Evolutionary conservation across 129 eudicot species (phyloP).

Genomic region (Centrapalus pauciflorus): DNA sequence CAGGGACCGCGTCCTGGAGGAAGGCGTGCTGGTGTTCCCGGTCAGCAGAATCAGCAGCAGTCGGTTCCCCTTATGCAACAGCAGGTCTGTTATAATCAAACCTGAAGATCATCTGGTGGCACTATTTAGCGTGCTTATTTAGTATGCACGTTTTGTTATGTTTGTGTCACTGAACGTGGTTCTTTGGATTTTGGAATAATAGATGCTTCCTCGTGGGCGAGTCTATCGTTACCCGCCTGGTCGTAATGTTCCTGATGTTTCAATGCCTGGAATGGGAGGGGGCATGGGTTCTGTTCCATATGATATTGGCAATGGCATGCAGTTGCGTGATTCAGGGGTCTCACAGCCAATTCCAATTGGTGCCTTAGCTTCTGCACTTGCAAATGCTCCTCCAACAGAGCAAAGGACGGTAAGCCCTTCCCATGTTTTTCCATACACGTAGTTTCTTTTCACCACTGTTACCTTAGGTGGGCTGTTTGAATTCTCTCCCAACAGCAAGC

Average conservation of each 20-base stretch:
- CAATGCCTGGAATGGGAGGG: conserved; percentile 37
- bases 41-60: conserved; percentile 66
- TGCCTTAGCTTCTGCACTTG: conserved; percentile 82
- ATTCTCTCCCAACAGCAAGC: too few relatives aligned
- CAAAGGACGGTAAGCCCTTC: conserved; percentile 63
- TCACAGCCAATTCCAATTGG: conserved; percentile 71
- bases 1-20: conserved; percentile 86
- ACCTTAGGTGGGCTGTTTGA: too few relatives aligned
- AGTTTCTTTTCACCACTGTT: too few relatives aligned
- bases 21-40: conserved; percentile 48
- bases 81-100: conserved; percentile 47
- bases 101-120: neutral
- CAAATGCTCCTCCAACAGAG: conserved; percentile 68
- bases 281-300: conserved; percentile 71
- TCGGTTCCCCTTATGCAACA: conserved; percentile 66
- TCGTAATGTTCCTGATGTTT: conserved; percentile 60
- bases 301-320: conserved; percentile 62
- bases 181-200: neutral
- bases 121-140: neutral
- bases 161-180: neutral
- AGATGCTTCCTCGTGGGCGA: conserved; percentile 90
- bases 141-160: neutral
- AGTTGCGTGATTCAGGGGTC: conserved; percentile 51
- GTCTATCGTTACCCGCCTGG: conserved; percentile 65
- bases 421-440: too few relatives aligned